Conservation (phyloP, 306 rosid genomes). For the Ormosia emarginata region DNA sequence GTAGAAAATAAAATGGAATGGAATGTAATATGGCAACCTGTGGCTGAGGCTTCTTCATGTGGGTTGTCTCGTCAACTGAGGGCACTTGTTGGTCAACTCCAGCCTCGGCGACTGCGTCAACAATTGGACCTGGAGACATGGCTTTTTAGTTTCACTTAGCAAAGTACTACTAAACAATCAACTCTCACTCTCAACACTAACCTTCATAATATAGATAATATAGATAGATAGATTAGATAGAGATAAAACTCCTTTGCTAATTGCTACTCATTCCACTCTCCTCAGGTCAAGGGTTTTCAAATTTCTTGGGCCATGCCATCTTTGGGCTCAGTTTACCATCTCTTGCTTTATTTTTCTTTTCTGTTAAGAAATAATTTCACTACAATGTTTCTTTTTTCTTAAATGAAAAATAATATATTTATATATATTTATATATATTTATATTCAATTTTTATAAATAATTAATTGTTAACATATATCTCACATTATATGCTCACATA, state of each 20-base stretch:
- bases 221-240: too few species aligned
- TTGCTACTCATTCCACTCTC: too few species aligned
- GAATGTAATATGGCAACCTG: slow-evolving; percentile 52
- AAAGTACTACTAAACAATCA: background rate
- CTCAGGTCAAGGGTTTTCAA: background rate
- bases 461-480: too few species aligned
- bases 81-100: slow-evolving; percentile 29
- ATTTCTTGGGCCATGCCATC: background rate
- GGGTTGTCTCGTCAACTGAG: slow-evolving; percentile 36
- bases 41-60: slow-evolving; percentile 35
- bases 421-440: too few species aligned
- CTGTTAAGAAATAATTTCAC: too few species aligned
- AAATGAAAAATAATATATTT: too few species aligned
- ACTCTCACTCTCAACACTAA: too few species aligned
- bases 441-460: too few species aligned
- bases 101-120: slow-evolving; percentile 41
- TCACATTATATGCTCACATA: too few species aligned
- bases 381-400: too few species aligned
- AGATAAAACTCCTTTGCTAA: too few species aligned
- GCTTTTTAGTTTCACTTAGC: slow-evolving; percentile 15
- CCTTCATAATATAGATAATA: too few species aligned
- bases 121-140: slow-evolving; percentile 83
- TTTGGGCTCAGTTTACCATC: background rate
- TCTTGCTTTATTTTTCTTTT: background rate
- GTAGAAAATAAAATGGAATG: background rate